Evolutionary conservation across 768 basidiomycete genomes (phyloP).

Genomic region (Cystofilobasidium ferigula): DNA sequence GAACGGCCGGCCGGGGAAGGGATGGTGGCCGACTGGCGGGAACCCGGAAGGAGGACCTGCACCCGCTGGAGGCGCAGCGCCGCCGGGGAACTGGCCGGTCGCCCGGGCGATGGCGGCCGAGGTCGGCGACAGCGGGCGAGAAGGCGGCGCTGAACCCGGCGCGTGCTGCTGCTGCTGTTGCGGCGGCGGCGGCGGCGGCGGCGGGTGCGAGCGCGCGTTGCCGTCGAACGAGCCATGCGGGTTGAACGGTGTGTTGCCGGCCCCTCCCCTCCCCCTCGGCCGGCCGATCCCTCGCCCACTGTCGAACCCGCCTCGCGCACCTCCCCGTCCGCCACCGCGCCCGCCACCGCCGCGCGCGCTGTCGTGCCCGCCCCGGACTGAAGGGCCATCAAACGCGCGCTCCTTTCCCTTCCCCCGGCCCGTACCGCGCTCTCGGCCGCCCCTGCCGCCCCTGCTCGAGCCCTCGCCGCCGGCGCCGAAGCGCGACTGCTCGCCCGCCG

Average conservation of each 20-base stretch:
- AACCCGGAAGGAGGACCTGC: not conserved
- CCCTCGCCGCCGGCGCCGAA: not conserved
- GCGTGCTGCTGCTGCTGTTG: not conserved
- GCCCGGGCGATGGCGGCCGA: slow-evolving; percentile 24
- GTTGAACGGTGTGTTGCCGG: not conserved
- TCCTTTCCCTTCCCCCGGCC: slow-evolving; percentile 1
- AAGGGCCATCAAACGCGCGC: not conserved
- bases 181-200: not conserved
- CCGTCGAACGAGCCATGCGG: not conserved
- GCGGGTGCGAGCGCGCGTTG: not conserved
- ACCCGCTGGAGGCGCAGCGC: too few species aligned
- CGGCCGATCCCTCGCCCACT: slow-evolving; percentile 3
- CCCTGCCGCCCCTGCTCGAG: not conserved
- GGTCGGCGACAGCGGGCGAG: slow-evolving; percentile 23
- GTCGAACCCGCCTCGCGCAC: not conserved
- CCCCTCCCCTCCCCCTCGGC: slow-evolving; percentile 1
- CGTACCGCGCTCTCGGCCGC: not conserved
- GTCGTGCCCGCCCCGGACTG: not conserved
- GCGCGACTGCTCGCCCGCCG: not conserved
- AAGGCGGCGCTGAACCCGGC: not conserved
- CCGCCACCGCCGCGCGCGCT: not conserved
- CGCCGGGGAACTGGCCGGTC: slow-evolving; percentile 7
- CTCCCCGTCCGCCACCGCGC: not conserved
- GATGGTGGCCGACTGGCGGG: not conserved
- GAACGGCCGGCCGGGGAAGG: not conserved